phyloP scores from a whole-genome alignment of 192 early-diverging fungal genomes.

The Backusella liffmaniae region DNA sequence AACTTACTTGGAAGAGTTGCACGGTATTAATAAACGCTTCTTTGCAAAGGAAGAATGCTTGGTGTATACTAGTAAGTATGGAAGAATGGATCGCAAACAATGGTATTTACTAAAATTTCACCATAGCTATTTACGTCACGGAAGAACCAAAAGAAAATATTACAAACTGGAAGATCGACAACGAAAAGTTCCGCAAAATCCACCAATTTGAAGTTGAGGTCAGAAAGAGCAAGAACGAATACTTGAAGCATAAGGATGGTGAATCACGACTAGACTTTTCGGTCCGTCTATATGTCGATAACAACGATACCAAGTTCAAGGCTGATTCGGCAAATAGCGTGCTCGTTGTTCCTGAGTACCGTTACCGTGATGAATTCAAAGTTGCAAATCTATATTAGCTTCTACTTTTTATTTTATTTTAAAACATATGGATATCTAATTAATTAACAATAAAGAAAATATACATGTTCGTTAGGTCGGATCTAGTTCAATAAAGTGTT shows the following conservation, averaged over 20 bases:
- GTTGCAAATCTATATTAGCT: not conserved
- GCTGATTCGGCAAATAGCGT: not conserved
- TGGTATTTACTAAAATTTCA: not conserved
- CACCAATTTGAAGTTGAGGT: conserved; percentile 13
- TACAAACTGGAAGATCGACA: not conserved
- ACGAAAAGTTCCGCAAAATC: not conserved
- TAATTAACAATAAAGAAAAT: not conserved
- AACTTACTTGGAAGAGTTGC: not conserved
- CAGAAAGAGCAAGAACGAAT: not conserved
- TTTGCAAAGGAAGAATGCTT: conserved; percentile 10
- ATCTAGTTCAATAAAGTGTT: too few relatives aligned
- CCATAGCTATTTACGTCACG: not conserved
- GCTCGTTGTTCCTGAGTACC: not conserved
- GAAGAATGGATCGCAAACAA: not conserved
- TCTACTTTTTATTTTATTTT: not conserved
- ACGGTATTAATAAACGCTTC: conserved; percentile 8
- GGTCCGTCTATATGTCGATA: not conserved
- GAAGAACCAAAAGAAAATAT: not conserved
- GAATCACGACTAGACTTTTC: not conserved
- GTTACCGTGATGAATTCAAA: conserved; percentile 7
- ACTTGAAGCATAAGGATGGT: not conserved
- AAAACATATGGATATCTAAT: not conserved
- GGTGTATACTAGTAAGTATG: conserved; percentile 16
- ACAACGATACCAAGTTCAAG: not conserved
- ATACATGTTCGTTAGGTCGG: not conserved